These are phyloP conservation scores for Trichoderma sp. DNA, from an alignment of 2,329 filamentous ascomycete genomes.

Conservation along the genomic window DNA sequence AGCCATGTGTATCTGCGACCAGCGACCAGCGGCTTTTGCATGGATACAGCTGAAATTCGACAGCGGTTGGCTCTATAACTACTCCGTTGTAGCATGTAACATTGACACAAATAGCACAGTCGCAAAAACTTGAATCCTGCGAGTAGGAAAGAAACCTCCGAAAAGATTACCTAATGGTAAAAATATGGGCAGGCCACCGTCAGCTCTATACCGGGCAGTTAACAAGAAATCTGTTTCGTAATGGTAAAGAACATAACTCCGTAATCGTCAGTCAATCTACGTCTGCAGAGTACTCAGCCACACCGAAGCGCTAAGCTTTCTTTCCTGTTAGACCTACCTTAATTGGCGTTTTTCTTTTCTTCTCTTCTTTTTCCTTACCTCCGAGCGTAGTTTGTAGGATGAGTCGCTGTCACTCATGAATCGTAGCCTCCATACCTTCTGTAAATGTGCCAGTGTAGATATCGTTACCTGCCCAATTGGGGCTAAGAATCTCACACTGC, in stretches of 20 bases:
- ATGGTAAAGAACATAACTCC: background rate
- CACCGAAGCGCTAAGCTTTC: background rate
- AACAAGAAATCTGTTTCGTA: background rate
- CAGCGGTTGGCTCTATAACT: too few relatives aligned
- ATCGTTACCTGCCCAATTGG: conserved; percentile 4
- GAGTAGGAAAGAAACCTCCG: background rate
- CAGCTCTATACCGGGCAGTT: background rate
- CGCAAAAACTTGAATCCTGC: background rate
- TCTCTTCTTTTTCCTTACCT: background rate
- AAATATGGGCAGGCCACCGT: background rate
- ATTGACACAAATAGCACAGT: background rate
- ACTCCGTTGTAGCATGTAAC: background rate
- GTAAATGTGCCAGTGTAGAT: background rate
- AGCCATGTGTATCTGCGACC: background rate
- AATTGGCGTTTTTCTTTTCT: background rate
- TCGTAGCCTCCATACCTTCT: background rate
- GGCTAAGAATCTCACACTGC: background rate
- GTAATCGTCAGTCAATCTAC: background rate
- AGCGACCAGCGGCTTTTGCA: background rate
- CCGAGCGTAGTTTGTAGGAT: background rate
- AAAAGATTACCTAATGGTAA: background rate
- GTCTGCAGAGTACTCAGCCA: background rate
- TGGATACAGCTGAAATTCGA: background rate
- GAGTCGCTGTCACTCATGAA: background rate
- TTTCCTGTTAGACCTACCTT: background rate